Base-by-base conservation (phyloP, 371 early-diverging fungal genomes). In the Batrachochytrium dendrobatidis region DNA sequence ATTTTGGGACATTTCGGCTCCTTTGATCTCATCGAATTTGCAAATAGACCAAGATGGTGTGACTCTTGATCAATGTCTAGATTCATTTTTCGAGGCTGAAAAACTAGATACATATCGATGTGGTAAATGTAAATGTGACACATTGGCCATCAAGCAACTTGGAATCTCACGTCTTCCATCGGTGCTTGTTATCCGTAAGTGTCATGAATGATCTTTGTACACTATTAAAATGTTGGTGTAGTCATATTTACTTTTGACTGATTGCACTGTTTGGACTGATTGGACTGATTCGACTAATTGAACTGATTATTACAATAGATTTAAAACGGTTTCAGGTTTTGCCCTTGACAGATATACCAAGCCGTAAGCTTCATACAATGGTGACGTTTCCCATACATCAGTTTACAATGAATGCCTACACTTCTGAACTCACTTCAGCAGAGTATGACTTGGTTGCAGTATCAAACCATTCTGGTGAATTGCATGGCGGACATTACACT, bases 401-500 rank as follows among this genome's bases (percentile, higher is more conserved):
- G 12, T 62, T 64, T 10, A 53, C 89, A 55, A 66, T 91, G 28
- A 77, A 81, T 0, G 64, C 54, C 1, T 34, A 64, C 18, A 55
- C 64, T 60, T 33, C 48, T 1, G 31, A n/a, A 39, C 15, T 56
- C 32, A 34, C 49, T 22, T 62, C 56, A 15, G 50, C 56, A 1
- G 34, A 60, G 39, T 96, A 93, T 69, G 87, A 92, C 61, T 69
- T 96, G 31, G 91, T 91, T 70, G 92, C 85, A 26, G 86, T 94
- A n/a, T 89, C 90, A 61, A 92, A 92, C 63, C 97, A 96, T 66
- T 87, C 81, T 65, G 97, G 97, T 7, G 81, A 86, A 0, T 67
- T 92, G 34, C 87, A 83, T 39, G 90, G 93, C 43, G 97, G 97
- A 0, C 97, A 96, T 63, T 96, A 93, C 68, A 90, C 90, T 45